Evolutionary conservation across 2,329 filamentous ascomycete genomes (phyloP), one percentile per base, ranked within the genome.

Genomic region (Coleophoma eucalyptorum): DNA sequence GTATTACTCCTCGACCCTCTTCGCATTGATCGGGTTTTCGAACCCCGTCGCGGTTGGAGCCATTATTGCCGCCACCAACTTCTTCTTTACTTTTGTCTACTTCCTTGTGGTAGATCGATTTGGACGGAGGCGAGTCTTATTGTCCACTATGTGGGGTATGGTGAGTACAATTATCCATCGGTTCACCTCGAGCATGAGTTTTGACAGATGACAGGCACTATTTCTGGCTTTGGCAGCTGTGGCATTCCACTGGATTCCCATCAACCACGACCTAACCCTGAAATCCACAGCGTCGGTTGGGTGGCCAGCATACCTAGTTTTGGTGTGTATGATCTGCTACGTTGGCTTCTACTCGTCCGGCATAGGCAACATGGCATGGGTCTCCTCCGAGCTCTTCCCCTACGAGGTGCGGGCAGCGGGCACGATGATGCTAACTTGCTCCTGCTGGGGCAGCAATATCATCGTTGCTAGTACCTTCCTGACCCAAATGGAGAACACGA

Each of bases 381-480:
- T 38, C 15, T 38, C 35, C 13, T 72, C 69, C 5, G 75, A 77
- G 21, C 69, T 78, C 52, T 71, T 74, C 46, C 70, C 72, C 1
- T 64, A 74, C 41, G 72, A 77, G 46, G 72, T 77, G 13, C 66
- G 75, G n/a, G 72, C 72, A 5, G 62, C 72, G 52, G 74, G 68
- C 42, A 76, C 72, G 0, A 77, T 76, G 72, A 65, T 74, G 67
- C 64, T 75, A 37, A 76, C 75, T 4, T 71, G 73, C 57, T 71
- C 70, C 5, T 71, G 66, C 60, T 74, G 72, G 74, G 70, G 67
- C 11, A 69, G 63, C 48, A 77, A 78, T 57, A 69, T 79, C 51
- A 76, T 79, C 48, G 70, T 78, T 41, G 65, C 72, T 6, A 75
- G 72, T 3, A 77, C 74, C 0, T 78, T 78, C 62, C 59, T 78